A percentile compares a stretch with the other conserved stretches of the same genome.
These are phyloP conservation scores for Xerocomellus amylosporus DNA, from an alignment of 768 basidiomycete genomes.

Conservation along the genomic window DNA sequence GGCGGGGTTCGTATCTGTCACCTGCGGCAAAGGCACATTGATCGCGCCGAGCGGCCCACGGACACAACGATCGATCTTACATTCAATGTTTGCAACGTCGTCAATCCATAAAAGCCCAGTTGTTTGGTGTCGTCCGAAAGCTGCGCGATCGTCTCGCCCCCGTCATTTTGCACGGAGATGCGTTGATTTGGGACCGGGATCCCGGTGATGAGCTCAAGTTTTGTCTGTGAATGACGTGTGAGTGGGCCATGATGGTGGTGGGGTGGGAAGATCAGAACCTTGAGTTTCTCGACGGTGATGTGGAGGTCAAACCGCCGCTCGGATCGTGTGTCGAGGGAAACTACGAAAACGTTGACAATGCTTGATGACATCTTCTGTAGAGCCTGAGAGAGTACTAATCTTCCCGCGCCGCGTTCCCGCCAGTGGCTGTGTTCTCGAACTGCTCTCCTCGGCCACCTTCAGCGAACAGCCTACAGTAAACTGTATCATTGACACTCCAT, in stretches of 20 bases:
- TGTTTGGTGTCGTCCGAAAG: conserved; percentile 66
- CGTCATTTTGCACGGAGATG: conserved; percentile 60
- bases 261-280: conserved; percentile 46
- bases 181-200: conserved; percentile 72
- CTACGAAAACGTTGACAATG: conserved; percentile 68
- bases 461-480: too few relatives aligned
- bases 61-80: conserved; percentile 40
- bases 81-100: conserved; percentile 78
- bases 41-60: neutral
- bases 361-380: conserved; percentile 38
- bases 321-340: conserved; percentile 85
- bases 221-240: conserved; percentile 44
- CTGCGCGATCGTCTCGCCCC: conserved; percentile 47
- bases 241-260: neutral
- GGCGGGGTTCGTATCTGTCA: conserved; percentile 68
- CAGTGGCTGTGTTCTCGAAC: too few relatives aligned
- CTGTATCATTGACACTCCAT: too few relatives aligned
- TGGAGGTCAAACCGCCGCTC: conserved; percentile 83
- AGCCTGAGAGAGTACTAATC: too few relatives aligned
- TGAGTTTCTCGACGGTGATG: conserved; percentile 73
- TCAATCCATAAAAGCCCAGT: conserved; percentile 71
- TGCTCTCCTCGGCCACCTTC: too few relatives aligned
- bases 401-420: too few relatives aligned
- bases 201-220: conserved; percentile 90
- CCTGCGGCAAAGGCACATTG: conserved; percentile 46